Base-by-base conservation (phyloP, 495 filamentous ascomycete genomes). In the Xylaria nigripes region DNA sequence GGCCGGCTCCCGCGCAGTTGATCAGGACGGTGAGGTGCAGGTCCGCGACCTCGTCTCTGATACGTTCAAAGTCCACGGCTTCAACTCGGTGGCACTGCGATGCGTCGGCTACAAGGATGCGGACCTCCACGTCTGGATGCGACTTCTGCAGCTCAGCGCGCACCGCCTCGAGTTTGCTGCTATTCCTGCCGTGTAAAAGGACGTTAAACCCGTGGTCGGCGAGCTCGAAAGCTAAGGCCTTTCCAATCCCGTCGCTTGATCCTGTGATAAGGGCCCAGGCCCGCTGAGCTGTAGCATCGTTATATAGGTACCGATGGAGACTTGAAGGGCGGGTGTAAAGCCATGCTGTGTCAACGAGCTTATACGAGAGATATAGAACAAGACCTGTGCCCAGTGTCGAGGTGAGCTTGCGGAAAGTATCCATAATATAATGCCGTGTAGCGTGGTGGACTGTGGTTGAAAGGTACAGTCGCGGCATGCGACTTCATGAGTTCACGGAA, bases 211-310 rank as follows among this genome's bases (percentile, higher is more conserved):
- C 81, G 13, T 64, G 59, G 0, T 36, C 42, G n/a, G 76, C 77
- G 43, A 82, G 72, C 53, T 81, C 76, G 30, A 73, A 59, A 15
- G 68, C 64, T 41, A 81, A 68, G 0, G 65, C 69, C 32, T 69
- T 70, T n/a, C 82, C 82, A 30, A 86, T 83, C 3, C 81, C 82
- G 43, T 79, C 79, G 36, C 69, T 79, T 9, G 78, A 72, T 13
- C 82, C 82, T 0, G 82, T 85, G 7, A 85, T 70, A 7, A 85
- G 63, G 5, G 80, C 82, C 80, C 80, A 85, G 15, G 70, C 48
- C 12, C 29, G 40, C 40, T 38, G 29, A 18, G 44, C 51, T 10
- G 43, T 30, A 19, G 27, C 42, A 23, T 45, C 30, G 15, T 22
- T 29, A 16, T 46, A 47, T 12, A 15, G 48, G 43, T 57, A 57